Conservation (phyloP, 2,329 filamentous ascomycete species). For the Hymenoscyphus fraxineus region DNA sequence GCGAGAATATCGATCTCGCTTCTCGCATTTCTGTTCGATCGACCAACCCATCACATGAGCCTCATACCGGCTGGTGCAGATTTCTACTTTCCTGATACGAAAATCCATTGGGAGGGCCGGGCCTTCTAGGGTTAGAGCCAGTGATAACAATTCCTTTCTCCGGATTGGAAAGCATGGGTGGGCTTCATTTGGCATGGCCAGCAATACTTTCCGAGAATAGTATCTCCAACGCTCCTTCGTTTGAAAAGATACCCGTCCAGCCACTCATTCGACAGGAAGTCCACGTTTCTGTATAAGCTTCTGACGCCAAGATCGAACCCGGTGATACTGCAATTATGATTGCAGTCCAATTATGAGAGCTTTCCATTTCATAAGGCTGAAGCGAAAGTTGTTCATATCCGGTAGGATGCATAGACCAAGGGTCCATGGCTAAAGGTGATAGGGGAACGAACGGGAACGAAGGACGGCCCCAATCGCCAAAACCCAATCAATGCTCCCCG, state of each 20-base stretch:
- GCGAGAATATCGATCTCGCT: conserved; percentile 5
- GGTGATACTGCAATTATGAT: conserved; percentile 11
- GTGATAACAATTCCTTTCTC: not conserved
- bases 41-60: conserved; percentile 8
- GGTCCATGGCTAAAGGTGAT: not conserved
- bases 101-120: not conserved
- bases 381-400: conserved; percentile 25
- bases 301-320: conserved; percentile 24
- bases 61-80: conserved; percentile 3
- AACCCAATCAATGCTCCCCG: conserved; percentile 10
- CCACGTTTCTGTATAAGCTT: conserved; percentile 20
- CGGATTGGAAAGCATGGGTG: not conserved
- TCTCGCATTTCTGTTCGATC: conserved; percentile 7
- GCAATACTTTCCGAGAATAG: conserved; percentile 14
- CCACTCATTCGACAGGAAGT: conserved; percentile 16
- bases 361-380: conserved; percentile 28
- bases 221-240: conserved; percentile 9
- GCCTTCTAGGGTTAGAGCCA: not conserved
- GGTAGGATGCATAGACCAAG: conserved; percentile 21
- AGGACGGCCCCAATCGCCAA: not conserved
- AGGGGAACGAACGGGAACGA: conserved; percentile 6
- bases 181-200: conserved; percentile 10
- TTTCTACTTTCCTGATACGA: not conserved
- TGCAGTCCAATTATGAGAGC: conserved; percentile 16
- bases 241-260: conserved; percentile 11